Percentiles rank a stretch among this genome's conserved stretches.
phyloP scores from a whole-genome alignment of 306 rosid genomes.

The Arachis stenosperma region DNA sequence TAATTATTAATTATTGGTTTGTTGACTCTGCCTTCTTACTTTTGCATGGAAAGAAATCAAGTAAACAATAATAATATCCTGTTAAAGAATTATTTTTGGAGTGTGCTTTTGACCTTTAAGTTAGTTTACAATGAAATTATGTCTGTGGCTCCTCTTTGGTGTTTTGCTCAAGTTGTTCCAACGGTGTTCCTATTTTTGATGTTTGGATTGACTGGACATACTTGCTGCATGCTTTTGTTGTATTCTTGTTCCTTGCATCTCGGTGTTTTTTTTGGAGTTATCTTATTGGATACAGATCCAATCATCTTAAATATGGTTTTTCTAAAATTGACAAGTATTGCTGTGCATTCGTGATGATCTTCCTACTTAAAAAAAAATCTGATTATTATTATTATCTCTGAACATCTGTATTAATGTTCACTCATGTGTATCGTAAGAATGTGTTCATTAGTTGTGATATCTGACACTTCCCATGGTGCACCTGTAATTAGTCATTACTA shows the following conservation, averaged over 20 bases:
- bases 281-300: neutral
- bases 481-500: neutral
- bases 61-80: too few relatives aligned
- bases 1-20: neutral
- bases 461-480: constrained; percentile 6
- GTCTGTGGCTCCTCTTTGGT: neutral
- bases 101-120: neutral
- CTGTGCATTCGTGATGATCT: neutral
- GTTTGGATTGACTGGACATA: neutral
- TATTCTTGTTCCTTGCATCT: constrained; percentile 17
- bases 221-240: constrained; percentile 6
- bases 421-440: neutral
- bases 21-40: neutral
- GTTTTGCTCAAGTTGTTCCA: neutral
- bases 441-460: constrained; percentile 11
- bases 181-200: neutral
- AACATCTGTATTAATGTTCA: constrained; percentile 5
- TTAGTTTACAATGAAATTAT: neutral
- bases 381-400: neutral
- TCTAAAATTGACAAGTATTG: neutral
- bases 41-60: neutral
- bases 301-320: neutral
- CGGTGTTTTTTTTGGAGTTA: constrained; percentile 9
- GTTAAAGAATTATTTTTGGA: neutral
- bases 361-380: neutral